Evolutionary conservation across 495 filamentous ascomycete genomes (phyloP).

Genomic region (Xylaria scruposa): DNA sequence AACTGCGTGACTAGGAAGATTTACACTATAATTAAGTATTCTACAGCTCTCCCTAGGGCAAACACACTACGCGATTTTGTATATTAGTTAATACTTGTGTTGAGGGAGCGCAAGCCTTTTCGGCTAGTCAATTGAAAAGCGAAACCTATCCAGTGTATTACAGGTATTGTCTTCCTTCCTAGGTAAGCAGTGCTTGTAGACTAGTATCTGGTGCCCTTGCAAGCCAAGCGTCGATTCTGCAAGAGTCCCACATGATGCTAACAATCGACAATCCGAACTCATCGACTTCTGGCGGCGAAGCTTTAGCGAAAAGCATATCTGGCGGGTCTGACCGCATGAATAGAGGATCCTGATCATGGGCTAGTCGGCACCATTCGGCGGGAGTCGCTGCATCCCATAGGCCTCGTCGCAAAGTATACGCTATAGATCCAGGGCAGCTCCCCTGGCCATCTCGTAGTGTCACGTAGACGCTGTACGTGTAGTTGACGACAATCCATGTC

Average conservation of each 20-base stretch:
- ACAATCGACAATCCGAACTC: constrained; percentile 12
- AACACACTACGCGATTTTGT: too few species aligned
- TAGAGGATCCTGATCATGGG: constrained; percentile 15
- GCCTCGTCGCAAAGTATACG: constrained; percentile 26
- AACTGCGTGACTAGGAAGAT: background rate
- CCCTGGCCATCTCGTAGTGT: constrained; percentile 17
- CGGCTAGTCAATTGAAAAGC: too few species aligned
- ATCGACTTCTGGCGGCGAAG: constrained; percentile 6
- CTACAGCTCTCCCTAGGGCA: too few species aligned
- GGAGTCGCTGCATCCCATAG: constrained; percentile 31
- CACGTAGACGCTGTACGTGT: constrained; percentile 21
- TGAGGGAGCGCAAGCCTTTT: too few species aligned
- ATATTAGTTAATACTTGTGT: too few species aligned
- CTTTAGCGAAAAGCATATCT: background rate
- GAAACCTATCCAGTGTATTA: background rate
- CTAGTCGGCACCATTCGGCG: background rate
- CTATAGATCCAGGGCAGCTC: constrained; percentile 19
- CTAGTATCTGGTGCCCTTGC: background rate
- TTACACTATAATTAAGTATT: background rate
- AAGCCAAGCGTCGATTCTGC: constrained; percentile 21
- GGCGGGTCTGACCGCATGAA: constrained; percentile 8
- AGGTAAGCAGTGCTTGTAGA: background rate
- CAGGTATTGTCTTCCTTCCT: background rate
- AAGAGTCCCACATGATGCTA: constrained; percentile 20
- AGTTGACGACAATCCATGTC: constrained; percentile 20